Percentiles rank a stretch among this genome's conserved stretches.
These are phyloP conservation scores for Calocybe gambosa DNA, from an alignment of 1,284 basidiomycete species.

Conservation along the genomic window DNA sequence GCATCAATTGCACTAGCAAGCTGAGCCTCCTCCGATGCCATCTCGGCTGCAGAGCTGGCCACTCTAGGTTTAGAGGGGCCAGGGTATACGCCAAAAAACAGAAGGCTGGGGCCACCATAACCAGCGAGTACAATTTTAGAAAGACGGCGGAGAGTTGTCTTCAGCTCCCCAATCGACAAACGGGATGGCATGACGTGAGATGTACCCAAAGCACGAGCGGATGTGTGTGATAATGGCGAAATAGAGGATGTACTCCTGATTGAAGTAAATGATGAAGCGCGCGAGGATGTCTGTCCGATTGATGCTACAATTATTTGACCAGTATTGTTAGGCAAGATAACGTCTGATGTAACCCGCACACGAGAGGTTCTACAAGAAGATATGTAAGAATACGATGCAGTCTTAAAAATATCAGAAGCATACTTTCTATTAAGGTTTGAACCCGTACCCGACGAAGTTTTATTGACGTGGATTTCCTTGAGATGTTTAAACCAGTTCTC, in stretches of 20 bases:
- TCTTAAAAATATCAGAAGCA: slow-evolving; percentile 3
- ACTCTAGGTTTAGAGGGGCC: slow-evolving; percentile 2
- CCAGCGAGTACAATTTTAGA: slow-evolving; percentile 77
- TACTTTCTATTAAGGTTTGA: slow-evolving; percentile 28
- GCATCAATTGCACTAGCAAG: slow-evolving; percentile 62
- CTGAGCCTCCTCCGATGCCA: slow-evolving; percentile 49
- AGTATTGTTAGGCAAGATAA: slow-evolving; percentile 53
- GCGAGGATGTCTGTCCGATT: slow-evolving; percentile 50
- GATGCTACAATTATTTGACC: slow-evolving; percentile 70
- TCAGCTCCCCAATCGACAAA: slow-evolving; percentile 48
- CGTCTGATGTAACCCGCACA: slow-evolving; percentile 62
- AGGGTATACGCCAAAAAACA: slow-evolving; percentile 71
- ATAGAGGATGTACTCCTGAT: slow-evolving; percentile 7
- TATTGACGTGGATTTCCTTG: slow-evolving; percentile 58
- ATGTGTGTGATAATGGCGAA: slow-evolving; percentile 7
- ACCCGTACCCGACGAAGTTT: slow-evolving; percentile 28
- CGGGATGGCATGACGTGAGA: slow-evolving; percentile 15
- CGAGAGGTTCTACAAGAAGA: slow-evolving; percentile 36
- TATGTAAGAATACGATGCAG: slow-evolving; percentile 1
- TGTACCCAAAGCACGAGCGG: neutral
- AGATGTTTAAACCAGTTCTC: slow-evolving; percentile 58
- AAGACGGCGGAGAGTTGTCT: slow-evolving; percentile 60
- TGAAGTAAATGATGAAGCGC: slow-evolving; percentile 10
- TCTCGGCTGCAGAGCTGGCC: slow-evolving; percentile 24
- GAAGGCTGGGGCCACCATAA: slow-evolving; percentile 70